Conservation (phyloP, 805 yeast species). For the Spathaspora hagerdaliae region DNA sequence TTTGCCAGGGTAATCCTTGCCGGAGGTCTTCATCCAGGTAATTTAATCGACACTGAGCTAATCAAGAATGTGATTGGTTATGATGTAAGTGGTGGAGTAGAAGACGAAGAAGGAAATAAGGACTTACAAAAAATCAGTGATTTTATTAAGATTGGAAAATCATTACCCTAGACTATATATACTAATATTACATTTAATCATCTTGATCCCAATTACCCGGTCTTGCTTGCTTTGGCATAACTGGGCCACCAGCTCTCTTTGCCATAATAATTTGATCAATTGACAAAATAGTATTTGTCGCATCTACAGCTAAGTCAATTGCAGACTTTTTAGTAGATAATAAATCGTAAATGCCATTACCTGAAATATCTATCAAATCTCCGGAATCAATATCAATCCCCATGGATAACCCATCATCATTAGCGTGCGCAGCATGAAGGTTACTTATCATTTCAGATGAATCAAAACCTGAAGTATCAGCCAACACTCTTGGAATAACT, state of each 20-base stretch:
- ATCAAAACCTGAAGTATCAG: constrained; percentile 93
- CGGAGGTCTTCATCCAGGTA: constrained; percentile 82
- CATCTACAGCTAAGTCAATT: constrained; percentile 90
- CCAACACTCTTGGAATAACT: constrained; percentile 84
- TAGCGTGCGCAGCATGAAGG: constrained; percentile 81
- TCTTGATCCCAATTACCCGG: constrained; percentile 97
- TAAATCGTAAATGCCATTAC: constrained; percentile 72
- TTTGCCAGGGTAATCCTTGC: constrained; percentile 62
- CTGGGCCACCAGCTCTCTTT: constrained; percentile 98
- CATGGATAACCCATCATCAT: constrained; percentile 39
- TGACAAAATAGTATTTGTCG: constrained; percentile 83
- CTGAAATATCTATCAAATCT: constrained; percentile 69
- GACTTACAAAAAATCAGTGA: constrained; percentile 57
- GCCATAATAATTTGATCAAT: constrained; percentile 99
- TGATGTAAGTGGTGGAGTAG: constrained; percentile 96
- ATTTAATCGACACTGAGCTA: constrained; percentile 52
- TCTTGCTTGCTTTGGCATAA: constrained; percentile 75
- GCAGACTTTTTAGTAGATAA: constrained; percentile 80
- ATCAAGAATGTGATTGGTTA: constrained; percentile 73
- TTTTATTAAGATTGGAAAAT: constrained; percentile 55
- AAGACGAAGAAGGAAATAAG: constrained; percentile 64
- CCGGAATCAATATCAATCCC: constrained; percentile 76
- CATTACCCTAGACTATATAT: constrained; percentile 3
- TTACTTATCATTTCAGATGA: constrained; percentile 85
- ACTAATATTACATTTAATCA: constrained; percentile 43